Evolutionary conservation across 2,329 filamentous ascomycete genomes (phyloP).

Genomic region (Colletotrichum orchidophilum): DNA sequence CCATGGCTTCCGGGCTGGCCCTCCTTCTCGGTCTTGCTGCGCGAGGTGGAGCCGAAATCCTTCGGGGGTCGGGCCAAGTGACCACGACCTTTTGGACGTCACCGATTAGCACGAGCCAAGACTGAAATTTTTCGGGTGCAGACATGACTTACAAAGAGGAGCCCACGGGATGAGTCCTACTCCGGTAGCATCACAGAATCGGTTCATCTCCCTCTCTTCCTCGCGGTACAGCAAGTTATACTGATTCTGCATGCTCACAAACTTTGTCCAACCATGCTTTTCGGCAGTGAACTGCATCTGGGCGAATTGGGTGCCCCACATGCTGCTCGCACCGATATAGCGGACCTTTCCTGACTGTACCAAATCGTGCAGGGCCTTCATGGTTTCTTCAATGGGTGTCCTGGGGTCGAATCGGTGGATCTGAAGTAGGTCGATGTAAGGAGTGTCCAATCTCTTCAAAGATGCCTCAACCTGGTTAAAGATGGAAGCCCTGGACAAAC

Average conservation of each 20-base stretch:
- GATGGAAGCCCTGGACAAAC: constrained; percentile 71
- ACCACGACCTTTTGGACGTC: constrained; percentile 36
- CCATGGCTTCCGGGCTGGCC: constrained; percentile 40
- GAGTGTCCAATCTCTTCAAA: constrained; percentile 61
- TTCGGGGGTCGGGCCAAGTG: constrained; percentile 41
- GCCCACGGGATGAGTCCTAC: constrained; percentile 50
- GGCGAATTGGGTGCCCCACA: constrained; percentile 59
- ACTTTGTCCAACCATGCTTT: constrained; percentile 64
- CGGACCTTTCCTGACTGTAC: constrained; percentile 65
- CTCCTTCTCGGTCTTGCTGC: constrained; percentile 46
- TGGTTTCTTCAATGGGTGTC: constrained; percentile 66
- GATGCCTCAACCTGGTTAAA: constrained; percentile 72
- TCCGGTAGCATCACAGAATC: constrained; percentile 53
- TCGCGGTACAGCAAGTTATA: constrained; percentile 66
- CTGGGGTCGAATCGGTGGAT: constrained; percentile 66
- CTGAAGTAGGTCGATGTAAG: constrained; percentile 69
- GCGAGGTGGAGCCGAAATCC: constrained; percentile 34
- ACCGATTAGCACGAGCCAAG: neutral
- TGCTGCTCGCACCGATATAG: constrained; percentile 61
- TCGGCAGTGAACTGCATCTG: constrained; percentile 61
- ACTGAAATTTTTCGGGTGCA: no score
- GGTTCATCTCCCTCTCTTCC: constrained; percentile 59
- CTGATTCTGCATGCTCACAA: constrained; percentile 66
- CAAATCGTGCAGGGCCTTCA: constrained; percentile 69
- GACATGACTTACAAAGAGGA: constrained; percentile 22